phyloP scores from a whole-genome alignment of 108 stramenopile species.

The Pseudonitzschia pungens region DNA sequence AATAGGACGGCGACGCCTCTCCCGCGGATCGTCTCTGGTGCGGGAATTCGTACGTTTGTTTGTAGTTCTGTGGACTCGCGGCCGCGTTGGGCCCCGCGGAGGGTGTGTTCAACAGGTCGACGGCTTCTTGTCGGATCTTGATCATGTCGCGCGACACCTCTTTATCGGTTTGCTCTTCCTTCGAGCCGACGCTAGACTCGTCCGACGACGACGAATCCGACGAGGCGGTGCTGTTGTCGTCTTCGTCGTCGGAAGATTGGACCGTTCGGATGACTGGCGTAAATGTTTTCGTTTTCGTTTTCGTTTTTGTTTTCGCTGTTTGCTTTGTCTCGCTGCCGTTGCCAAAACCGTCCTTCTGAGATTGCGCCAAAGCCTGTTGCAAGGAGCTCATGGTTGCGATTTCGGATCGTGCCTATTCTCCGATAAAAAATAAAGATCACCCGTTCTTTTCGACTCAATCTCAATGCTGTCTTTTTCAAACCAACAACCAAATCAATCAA shows the following conservation, averaged over 20 bases:
- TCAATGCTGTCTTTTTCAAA: too few species aligned
- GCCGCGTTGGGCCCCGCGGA: slow-evolving; percentile 15
- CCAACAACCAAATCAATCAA: too few species aligned
- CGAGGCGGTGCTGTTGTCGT: background rate
- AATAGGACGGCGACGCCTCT: background rate
- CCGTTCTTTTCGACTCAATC: too few species aligned
- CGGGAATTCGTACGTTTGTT: background rate
- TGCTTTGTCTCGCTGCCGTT: too few species aligned
- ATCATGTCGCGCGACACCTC: background rate
- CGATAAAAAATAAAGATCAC: too few species aligned
- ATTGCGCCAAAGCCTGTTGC: slow-evolving; percentile 1
- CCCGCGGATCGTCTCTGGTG: slow-evolving; percentile 27
- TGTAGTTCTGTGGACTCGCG: background rate
- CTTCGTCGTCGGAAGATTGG: background rate
- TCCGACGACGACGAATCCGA: slow-evolving; percentile 16
- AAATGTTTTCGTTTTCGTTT: background rate
- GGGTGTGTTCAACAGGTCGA: slow-evolving; percentile 20
- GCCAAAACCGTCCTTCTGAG: background rate
- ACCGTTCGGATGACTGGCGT: background rate
- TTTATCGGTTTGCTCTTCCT: background rate
- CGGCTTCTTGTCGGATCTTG: slow-evolving; percentile 31
- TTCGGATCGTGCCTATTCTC: too few species aligned
- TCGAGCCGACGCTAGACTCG: background rate
- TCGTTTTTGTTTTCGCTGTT: background rate
- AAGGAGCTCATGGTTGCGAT: slow-evolving; percentile 3